Evolutionary conservation across 441 rosid genomes (phyloP).

Genomic region (Pelargonium citronellum): DNA sequence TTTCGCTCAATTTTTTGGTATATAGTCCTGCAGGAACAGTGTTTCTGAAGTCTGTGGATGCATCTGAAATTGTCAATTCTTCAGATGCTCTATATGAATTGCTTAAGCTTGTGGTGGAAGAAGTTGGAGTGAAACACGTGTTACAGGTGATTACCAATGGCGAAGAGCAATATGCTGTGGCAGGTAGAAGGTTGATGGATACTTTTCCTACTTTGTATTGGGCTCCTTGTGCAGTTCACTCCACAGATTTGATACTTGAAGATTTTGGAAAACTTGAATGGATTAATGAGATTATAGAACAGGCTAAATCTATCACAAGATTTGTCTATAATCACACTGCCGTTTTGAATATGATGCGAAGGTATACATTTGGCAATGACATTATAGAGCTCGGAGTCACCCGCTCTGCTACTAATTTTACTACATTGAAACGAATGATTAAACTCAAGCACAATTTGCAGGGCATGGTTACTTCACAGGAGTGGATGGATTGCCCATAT

Average conservation of each 20-base stretch:
- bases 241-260: conserved; percentile 67
- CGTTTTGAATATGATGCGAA: conserved; percentile 70
- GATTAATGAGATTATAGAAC: conserved; percentile 55
- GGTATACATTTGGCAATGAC: conserved; percentile 65
- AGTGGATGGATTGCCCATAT: conserved; percentile 68
- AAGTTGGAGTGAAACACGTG: conserved; percentile 61
- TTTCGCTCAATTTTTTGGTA: conserved; percentile 51
- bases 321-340: conserved; percentile 62
- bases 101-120: conserved; percentile 66
- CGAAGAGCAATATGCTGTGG: conserved; percentile 44
- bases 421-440: conserved; percentile 51
- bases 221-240: conserved; percentile 76
- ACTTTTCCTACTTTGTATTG: conserved; percentile 66
- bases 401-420: conserved; percentile 61
- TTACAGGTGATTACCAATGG: conserved; percentile 73
- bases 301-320: conserved; percentile 71
- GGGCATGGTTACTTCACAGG: conserved; percentile 78
- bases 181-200: conserved; percentile 57
- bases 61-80: conserved; percentile 42
- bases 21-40: conserved; percentile 63
- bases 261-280: conserved; percentile 63
- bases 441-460: conserved; percentile 60
- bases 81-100: conserved; percentile 47
- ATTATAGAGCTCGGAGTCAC: conserved; percentile 56
- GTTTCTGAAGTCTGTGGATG: conserved; percentile 71